Evolutionary conservation across 768 basidiomycete genomes (phyloP).

Genomic region (Termitomyces sp.): DNA sequence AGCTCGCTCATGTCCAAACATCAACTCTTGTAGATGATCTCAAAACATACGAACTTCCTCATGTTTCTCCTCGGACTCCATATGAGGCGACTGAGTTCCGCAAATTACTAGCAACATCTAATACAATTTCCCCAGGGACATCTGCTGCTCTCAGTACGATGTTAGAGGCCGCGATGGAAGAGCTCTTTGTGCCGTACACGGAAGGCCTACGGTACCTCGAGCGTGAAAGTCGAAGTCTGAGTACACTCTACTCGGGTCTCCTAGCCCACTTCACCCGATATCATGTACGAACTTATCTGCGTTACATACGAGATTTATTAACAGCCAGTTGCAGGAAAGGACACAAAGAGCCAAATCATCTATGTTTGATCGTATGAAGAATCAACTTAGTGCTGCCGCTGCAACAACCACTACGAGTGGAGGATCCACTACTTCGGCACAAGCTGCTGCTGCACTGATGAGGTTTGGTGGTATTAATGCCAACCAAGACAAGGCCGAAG

Average conservation of each 20-base stretch:
- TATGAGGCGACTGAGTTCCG: conserved; percentile 59
- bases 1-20: conserved; percentile 79
- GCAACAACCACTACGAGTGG: conserved; percentile 56
- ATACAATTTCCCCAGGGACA: conserved; percentile 37
- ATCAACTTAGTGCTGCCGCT: conserved; percentile 77
- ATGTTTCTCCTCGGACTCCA: conserved; percentile 57
- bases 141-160: conserved; percentile 67
- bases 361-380: conserved; percentile 89
- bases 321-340: conserved; percentile 35
- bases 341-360: conserved; percentile 66
- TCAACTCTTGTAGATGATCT: conserved; percentile 83
- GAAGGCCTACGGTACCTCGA: conserved; percentile 92
- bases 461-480: conserved; percentile 81
- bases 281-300: conserved; percentile 55
- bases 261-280: conserved; percentile 77
- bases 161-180: conserved; percentile 96
- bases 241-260: conserved; percentile 69
- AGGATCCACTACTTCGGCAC: conserved; percentile 64
- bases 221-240: conserved; percentile 79
- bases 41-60: conserved; percentile 82
- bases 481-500: conserved; percentile 54
- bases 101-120: conserved; percentile 41
- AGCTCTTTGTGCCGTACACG: conserved; percentile 89
- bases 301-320: conserved; percentile 4
- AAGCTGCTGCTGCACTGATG: conserved; percentile 85